A percentile compares a stretch with the other conserved stretches of the same genome.
phyloP scores from a whole-genome alignment of 192 early-diverging fungal species.

The Anaeromyces robustus region DNA sequence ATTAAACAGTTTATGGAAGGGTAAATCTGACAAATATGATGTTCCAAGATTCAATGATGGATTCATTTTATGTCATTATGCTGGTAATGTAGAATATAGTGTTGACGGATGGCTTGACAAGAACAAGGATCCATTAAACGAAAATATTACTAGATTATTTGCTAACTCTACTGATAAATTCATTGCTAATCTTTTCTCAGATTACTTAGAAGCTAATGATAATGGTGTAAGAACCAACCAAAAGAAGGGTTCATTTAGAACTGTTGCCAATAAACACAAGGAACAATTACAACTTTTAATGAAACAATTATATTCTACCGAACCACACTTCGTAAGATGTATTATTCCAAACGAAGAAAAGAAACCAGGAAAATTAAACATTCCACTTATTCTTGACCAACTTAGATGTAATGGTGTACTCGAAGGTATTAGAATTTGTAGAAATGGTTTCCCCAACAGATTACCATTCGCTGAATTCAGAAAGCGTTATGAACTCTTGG shows the following conservation, averaged over 20 bases:
- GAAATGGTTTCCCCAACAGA: conserved; percentile 89
- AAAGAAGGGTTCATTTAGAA: conserved; percentile 83
- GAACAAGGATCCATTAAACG: conserved; percentile 97
- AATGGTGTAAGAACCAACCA: conserved; percentile 10
- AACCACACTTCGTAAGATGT: conserved; percentile 97
- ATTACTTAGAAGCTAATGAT: conserved; percentile 53
- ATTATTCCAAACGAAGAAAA: conserved; percentile 92
- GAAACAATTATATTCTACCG: conserved; percentile 75
- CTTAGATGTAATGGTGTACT: conserved; percentile 92
- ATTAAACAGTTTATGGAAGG: conserved; percentile 75
- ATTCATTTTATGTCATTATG: conserved; percentile 87
- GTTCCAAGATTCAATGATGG: conserved; percentile 64
- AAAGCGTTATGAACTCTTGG: conserved; percentile 84
- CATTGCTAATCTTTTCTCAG: conserved; percentile 64
- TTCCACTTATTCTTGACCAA: conserved; percentile 79
- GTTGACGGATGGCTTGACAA: conserved; percentile 88
- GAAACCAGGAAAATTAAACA: conserved; percentile 62
- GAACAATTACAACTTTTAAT: conserved; percentile 79
- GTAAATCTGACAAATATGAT: conserved; percentile 75
- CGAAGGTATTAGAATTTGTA: conserved; percentile 91
- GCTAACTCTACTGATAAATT: conserved; percentile 68
- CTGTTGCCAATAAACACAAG: conserved; percentile 87
- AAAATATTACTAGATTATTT: conserved; percentile 74
- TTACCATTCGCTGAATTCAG: conserved; percentile 84
- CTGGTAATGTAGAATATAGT: conserved; percentile 86